Conservation (phyloP, 495 filamentous ascomycete genomes). For the Penicillium simplicissimum region DNA sequence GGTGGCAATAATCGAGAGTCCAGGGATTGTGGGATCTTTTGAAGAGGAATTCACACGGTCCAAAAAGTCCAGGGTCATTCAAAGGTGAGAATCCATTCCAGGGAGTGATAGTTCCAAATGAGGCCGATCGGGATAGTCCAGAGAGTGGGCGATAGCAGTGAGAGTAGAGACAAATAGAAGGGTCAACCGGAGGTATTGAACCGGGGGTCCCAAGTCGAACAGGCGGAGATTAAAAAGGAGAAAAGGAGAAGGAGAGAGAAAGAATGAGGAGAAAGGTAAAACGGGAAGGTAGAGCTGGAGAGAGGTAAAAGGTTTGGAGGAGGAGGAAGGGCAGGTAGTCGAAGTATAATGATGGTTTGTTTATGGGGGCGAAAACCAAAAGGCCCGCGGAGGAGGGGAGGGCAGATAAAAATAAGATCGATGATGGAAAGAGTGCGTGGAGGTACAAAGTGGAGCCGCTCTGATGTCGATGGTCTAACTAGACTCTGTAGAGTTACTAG, state of each 20-base stretch:
- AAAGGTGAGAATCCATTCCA: conserved; percentile 25
- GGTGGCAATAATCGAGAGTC: background rate
- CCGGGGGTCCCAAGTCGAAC: conserved; percentile 10
- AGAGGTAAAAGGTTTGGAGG: background rate
- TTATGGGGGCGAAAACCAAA: background rate
- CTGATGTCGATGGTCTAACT: background rate
- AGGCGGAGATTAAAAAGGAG: background rate
- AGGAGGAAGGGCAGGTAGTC: background rate
- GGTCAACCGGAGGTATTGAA: conserved; percentile 17
- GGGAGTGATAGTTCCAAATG: background rate
- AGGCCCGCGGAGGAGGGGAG: background rate
- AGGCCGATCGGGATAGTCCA: conserved; percentile 7
- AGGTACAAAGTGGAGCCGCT: background rate
- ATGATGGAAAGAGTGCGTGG: conserved; percentile 10
- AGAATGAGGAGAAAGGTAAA: conserved; percentile 13
- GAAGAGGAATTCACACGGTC: conserved; percentile 2
- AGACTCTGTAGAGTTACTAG: no score
- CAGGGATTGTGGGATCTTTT: conserved; percentile 4
- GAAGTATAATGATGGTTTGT: conserved; percentile 6
- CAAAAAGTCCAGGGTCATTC: conserved; percentile 19
- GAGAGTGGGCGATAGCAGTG: background rate
- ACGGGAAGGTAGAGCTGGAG: conserved; percentile 7
- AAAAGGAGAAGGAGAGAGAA: conserved; percentile 1
- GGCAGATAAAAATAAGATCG: conserved; percentile 23
- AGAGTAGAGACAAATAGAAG: background rate